Percentiles rank a stretch among this genome's conserved stretches.
phyloP scores from a whole-genome alignment of 345 rosid genomes.

The Alliaria petiolata region DNA sequence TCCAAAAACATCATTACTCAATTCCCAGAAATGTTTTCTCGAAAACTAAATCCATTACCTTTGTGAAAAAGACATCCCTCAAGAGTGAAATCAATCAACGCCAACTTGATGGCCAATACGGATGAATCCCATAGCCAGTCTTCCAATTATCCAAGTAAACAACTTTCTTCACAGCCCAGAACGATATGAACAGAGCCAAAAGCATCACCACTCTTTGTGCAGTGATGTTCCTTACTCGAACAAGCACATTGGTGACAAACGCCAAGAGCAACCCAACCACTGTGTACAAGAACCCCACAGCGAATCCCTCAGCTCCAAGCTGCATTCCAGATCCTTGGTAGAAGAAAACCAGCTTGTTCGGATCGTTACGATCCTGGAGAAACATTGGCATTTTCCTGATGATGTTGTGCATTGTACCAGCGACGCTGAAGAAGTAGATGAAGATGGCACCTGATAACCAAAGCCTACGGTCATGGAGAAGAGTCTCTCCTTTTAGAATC shows the following conservation, averaged over 20 bases:
- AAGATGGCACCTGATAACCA: conserved; percentile 72
- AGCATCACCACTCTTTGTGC: conserved; percentile 55
- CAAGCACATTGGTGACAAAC: conserved; percentile 55
- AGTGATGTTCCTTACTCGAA: conserved; percentile 44
- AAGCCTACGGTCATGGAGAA: conserved; percentile 56
- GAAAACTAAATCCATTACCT: conserved; percentile 21
- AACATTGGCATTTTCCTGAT: conserved; percentile 87
- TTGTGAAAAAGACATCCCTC: conserved; percentile 4
- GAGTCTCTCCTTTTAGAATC: conserved; percentile 49
- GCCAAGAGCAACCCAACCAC: conserved; percentile 73
- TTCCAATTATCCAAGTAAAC: conserved; percentile 83
- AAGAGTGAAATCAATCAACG: conserved; percentile 11
- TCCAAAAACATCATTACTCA: conserved; percentile 16
- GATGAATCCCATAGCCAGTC: conserved; percentile 80
- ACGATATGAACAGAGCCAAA: conserved; percentile 48
- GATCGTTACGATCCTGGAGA: conserved; percentile 63
- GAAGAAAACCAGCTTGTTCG: conserved; percentile 61
- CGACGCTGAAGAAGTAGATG: conserved; percentile 77
- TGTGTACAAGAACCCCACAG: conserved; percentile 77
- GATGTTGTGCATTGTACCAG: conserved; percentile 78
- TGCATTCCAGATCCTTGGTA: conserved; percentile 90
- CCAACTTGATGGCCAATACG: conserved; percentile 67
- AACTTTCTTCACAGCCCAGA: conserved; percentile 76
- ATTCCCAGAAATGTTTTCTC: background rate
- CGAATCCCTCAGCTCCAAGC: conserved; percentile 84